A percentile compares a stretch with the other conserved stretches of the same genome.
Conservation (phyloP, 805 yeast species). For the Metschnikowia lunata region DNA sequence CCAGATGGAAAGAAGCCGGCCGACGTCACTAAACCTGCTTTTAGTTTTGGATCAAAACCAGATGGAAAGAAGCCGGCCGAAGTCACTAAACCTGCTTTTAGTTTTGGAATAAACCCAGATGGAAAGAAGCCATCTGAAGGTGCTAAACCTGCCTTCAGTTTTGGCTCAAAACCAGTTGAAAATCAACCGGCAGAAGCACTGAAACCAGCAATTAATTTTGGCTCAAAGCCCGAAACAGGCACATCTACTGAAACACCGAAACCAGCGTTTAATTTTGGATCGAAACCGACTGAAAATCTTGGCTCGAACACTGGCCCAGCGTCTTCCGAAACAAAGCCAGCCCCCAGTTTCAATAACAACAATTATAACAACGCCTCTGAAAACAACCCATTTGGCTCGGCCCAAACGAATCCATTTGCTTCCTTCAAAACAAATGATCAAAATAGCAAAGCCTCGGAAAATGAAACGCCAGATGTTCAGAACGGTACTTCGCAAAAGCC, state of each 20-base stretch:
- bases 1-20: not conserved
- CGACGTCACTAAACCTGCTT: not conserved
- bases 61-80: not conserved
- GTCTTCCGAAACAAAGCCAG: too few species aligned
- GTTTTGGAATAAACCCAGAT: not conserved
- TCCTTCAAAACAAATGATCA: too few species aligned
- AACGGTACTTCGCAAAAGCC: not conserved
- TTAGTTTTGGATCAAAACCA: not conserved
- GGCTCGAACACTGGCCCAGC: not conserved
- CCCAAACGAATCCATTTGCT: too few species aligned
- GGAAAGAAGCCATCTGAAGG: not conserved
- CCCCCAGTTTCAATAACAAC: too few species aligned
- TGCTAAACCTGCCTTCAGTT: not conserved
- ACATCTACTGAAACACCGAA: not conserved
- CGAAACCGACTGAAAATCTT: too few species aligned
- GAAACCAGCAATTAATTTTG: not conserved
- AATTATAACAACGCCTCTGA: too few species aligned
- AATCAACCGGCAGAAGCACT: not conserved
- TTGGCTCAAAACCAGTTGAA: not conserved
- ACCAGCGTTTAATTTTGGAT: not conserved
- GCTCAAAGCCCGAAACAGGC: not conserved
- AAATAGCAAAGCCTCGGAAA: not conserved
- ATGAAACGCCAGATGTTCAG: not conserved
- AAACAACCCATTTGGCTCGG: too few species aligned
- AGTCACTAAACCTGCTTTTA: not conserved